phyloP scores from a whole-genome alignment of 768 basidiomycete species.

The Leccinellum rugosiceps region DNA sequence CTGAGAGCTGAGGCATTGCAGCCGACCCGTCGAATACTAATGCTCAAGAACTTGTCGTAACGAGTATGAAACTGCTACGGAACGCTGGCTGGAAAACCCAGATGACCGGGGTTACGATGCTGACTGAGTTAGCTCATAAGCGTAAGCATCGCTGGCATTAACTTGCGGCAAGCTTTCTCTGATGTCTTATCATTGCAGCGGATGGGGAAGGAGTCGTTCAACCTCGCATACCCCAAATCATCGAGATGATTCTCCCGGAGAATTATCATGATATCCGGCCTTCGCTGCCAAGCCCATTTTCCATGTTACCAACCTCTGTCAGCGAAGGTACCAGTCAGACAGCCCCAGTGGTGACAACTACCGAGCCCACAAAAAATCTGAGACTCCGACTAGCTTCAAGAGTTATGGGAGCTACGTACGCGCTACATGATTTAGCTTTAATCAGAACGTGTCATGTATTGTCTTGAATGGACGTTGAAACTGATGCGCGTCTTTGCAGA shows the following conservation, averaged over 20 bases:
- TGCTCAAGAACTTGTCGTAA: constrained; percentile 9
- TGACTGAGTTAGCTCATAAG: constrained; percentile 18
- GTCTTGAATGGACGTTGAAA: neutral
- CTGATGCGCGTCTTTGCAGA: neutral
- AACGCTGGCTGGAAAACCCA: constrained; percentile 12
- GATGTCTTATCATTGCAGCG: neutral
- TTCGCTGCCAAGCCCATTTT: neutral
- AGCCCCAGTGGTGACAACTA: too few species aligned
- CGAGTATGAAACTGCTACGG: constrained; percentile 7
- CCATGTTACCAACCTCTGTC: neutral
- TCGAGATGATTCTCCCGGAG: neutral
- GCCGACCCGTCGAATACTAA: constrained; percentile 4
- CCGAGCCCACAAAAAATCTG: neutral
- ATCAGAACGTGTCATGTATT: constrained; percentile 3
- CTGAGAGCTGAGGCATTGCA: constrained; percentile 1
- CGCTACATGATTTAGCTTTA: constrained; percentile 18
- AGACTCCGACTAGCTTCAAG: constrained; percentile 7
- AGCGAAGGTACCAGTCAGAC: neutral
- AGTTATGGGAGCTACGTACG: constrained; percentile 25
- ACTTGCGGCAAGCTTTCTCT: neutral
- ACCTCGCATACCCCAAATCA: neutral
- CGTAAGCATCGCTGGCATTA: constrained; percentile 2
- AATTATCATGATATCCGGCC: neutral
- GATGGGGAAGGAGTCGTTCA: neutral
- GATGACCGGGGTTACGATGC: constrained; percentile 22